A percentile compares a stretch with the other conserved stretches of the same genome.
phyloP scores from a whole-genome alignment of 768 basidiomycete genomes.

The Russula virescens region DNA sequence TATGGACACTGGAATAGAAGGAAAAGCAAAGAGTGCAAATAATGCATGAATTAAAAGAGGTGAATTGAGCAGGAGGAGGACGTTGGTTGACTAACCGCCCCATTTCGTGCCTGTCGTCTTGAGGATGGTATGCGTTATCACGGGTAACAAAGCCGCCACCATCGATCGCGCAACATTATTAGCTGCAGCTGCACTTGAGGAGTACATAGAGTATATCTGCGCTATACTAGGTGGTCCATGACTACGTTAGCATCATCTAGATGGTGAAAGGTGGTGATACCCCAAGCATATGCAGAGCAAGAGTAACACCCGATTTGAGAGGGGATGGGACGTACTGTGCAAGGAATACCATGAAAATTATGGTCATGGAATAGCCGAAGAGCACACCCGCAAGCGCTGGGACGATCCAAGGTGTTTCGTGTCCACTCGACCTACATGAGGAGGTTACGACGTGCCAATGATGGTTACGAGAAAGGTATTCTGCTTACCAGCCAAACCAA shows the following conservation, averaged over 20 bases:
- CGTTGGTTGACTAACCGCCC: slow-evolving; percentile 21
- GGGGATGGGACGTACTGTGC: slow-evolving; percentile 17
- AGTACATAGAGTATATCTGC: slow-evolving; percentile 24
- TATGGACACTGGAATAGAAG: slow-evolving; percentile 23
- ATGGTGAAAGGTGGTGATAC: neutral
- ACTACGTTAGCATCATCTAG: neutral
- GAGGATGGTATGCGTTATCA: slow-evolving; percentile 24
- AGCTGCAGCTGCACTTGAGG: slow-evolving; percentile 24
- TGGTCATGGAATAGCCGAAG: slow-evolving; percentile 25
- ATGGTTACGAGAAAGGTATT: neutral
- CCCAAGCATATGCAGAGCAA: no score
- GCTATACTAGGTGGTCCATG: slow-evolving; percentile 12
- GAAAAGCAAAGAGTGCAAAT: no score
- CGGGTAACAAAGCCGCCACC: slow-evolving; percentile 24
- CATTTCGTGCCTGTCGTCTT: slow-evolving; percentile 25
- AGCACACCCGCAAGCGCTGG: slow-evolving; percentile 26
- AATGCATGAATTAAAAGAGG: neutral
- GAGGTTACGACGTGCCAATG: neutral
- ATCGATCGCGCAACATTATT: slow-evolving; percentile 25
- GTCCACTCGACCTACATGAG: slow-evolving; percentile 24
- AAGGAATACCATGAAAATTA: slow-evolving; percentile 26
- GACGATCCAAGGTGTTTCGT: slow-evolving; percentile 25
- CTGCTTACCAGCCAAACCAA: slow-evolving; percentile 28
- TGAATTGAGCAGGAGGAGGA: no score
- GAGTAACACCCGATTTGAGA: neutral